A percentile compares a stretch with the other conserved stretches of the same genome.
These are phyloP conservation scores for Prunus mongolica DNA, from an alignment of 306 rosid species.

Conservation along the genomic window DNA sequence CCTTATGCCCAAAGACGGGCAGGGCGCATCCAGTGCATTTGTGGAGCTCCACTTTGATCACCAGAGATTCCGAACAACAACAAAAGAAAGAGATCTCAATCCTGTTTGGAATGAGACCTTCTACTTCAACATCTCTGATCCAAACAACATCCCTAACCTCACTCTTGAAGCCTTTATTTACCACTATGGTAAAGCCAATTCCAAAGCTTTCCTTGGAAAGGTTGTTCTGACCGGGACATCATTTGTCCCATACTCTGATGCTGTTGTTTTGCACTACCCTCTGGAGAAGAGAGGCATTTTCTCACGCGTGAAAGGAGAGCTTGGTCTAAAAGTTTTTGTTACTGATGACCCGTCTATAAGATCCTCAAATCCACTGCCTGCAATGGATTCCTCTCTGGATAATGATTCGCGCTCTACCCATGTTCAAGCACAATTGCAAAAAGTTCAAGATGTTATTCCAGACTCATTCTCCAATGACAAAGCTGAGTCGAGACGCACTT, in stretches of 20 bases:
- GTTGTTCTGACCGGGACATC: slow-evolving; percentile 76
- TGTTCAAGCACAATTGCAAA: slow-evolving; percentile 29
- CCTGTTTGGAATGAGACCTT: slow-evolving; percentile 87
- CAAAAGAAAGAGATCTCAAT: slow-evolving; percentile 63
- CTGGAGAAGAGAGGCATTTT: slow-evolving; percentile 57
- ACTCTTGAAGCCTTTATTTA: slow-evolving; percentile 60
- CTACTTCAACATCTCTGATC: slow-evolving; percentile 79
- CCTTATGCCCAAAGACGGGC: slow-evolving; percentile 76
- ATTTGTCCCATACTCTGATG: slow-evolving; percentile 78
- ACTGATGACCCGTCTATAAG: slow-evolving; percentile 61
- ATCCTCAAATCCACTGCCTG: slow-evolving; percentile 74
- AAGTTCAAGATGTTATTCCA: slow-evolving; percentile 30
- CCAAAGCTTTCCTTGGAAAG: slow-evolving; percentile 58
- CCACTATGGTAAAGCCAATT: slow-evolving; percentile 37
- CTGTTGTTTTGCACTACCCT: slow-evolving; percentile 80
- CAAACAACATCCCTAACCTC: slow-evolving; percentile 46
- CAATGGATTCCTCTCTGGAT: slow-evolving; percentile 41
- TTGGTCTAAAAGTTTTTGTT: slow-evolving; percentile 85
- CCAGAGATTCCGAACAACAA: slow-evolving; percentile 66
- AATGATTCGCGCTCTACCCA: slow-evolving; percentile 20
- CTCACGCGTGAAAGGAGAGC: slow-evolving; percentile 74
- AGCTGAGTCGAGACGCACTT: slow-evolving; percentile 43
- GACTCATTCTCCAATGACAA: slow-evolving; percentile 42
- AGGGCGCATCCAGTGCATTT: slow-evolving; percentile 57
- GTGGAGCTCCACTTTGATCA: slow-evolving; percentile 87